These are phyloP conservation scores for Pythium folliculosum DNA, from an alignment of 352 stramenopile species.

Conservation along the genomic window DNA sequence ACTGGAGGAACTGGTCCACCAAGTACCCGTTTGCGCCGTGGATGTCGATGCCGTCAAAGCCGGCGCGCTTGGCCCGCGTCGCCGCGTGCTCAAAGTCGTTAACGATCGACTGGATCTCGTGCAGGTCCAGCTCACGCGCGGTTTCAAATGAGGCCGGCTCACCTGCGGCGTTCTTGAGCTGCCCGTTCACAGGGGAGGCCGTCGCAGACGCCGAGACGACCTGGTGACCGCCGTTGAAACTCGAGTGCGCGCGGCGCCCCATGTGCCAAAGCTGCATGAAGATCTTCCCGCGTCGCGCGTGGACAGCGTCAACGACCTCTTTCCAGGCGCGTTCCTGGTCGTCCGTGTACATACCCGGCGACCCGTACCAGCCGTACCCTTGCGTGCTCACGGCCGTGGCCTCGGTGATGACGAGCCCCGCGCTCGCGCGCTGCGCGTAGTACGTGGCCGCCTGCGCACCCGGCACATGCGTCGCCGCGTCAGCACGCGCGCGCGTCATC, in stretches of 20 bases:
- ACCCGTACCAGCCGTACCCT: background rate
- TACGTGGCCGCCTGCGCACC: background rate
- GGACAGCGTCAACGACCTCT: background rate
- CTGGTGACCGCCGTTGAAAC: background rate
- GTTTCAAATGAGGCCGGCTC: background rate
- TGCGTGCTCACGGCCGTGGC: background rate
- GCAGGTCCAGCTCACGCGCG: background rate
- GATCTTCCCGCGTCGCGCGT: background rate
- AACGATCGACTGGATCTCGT: background rate
- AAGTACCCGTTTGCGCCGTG: background rate
- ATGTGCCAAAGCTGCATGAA: background rate
- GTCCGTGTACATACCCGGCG: background rate
- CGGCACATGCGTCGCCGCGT: background rate
- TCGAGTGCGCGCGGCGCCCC: background rate
- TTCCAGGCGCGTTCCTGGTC: background rate
- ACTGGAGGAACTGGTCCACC: background rate
- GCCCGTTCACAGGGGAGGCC: too few species aligned
- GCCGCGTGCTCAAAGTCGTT: background rate
- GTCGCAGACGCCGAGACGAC: background rate
- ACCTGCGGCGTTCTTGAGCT: background rate
- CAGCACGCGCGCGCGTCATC: background rate
- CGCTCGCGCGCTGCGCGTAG: constrained; percentile 6
- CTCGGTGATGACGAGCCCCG: constrained; percentile 5
- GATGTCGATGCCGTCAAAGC: background rate
- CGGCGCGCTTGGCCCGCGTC: background rate